phyloP scores from a whole-genome alignment of 2,329 filamentous ascomycete species.

The Scedosporium minutisporum region DNA sequence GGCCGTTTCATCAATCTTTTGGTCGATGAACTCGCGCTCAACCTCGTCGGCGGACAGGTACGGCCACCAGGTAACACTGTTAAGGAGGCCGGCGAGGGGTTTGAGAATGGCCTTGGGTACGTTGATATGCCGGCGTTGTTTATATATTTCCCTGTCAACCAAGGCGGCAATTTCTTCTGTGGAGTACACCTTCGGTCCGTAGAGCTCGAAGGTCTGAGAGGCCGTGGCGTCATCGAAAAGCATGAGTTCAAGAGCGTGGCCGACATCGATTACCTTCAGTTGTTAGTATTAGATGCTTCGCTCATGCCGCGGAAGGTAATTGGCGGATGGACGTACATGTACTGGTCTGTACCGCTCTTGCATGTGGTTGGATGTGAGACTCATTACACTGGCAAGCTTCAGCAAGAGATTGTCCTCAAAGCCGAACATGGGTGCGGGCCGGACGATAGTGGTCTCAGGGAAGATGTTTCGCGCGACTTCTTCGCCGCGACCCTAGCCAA shows the following conservation, averaged over 20 bases:
- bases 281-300: neutral
- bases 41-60: slow-evolving; percentile 74
- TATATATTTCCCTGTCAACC: slow-evolving; percentile 87
- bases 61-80: slow-evolving; percentile 83
- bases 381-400: slow-evolving; percentile 69
- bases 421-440: slow-evolving; percentile 87
- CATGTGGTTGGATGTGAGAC: slow-evolving; percentile 88
- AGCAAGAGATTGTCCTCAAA: slow-evolving; percentile 90
- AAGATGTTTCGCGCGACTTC: slow-evolving; percentile 78
- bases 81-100: slow-evolving; percentile 63
- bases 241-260: slow-evolving; percentile 80
- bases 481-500: slow-evolving; percentile 63
- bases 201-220: slow-evolving; percentile 86
- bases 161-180: slow-evolving; percentile 77
- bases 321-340: slow-evolving; percentile 50
- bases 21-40: slow-evolving; percentile 87
- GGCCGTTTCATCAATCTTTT: slow-evolving; percentile 77
- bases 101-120: slow-evolving; percentile 73
- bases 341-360: slow-evolving; percentile 84
- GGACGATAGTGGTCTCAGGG: slow-evolving; percentile 93
- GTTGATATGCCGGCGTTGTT: slow-evolving; percentile 84
- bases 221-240: slow-evolving; percentile 84
- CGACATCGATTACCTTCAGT: slow-evolving; percentile 76
- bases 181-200: slow-evolving; percentile 86
- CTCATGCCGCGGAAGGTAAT: neutral